Conservation (phyloP, 805 yeast genomes). For the Saturnispora saitoi region DNA sequence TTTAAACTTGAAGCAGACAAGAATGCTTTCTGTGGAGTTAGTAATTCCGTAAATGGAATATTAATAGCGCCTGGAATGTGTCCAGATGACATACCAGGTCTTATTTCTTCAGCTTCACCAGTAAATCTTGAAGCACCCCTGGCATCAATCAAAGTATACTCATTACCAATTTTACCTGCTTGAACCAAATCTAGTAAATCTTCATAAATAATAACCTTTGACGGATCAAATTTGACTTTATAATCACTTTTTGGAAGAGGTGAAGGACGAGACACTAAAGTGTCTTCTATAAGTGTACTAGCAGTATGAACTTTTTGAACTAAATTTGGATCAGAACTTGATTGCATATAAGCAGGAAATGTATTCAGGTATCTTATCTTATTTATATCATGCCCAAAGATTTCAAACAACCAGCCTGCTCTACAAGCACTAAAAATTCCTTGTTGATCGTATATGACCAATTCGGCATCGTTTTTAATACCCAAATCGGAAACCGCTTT, state of each 20-base stretch:
- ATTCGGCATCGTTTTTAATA: constrained; percentile 41
- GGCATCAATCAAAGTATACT: constrained; percentile 68
- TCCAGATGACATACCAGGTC: constrained; percentile 82
- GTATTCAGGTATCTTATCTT: constrained; percentile 63
- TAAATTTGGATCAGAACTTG: constrained; percentile 21
- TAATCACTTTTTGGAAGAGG: constrained; percentile 26
- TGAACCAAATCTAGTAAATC: constrained; percentile 53
- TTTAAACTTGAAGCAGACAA: constrained; percentile 39
- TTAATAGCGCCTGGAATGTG: constrained; percentile 78
- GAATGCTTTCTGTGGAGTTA: constrained; percentile 43
- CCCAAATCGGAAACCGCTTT: constrained; percentile 48
- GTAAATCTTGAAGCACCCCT: constrained; percentile 66
- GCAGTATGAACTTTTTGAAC: constrained; percentile 17
- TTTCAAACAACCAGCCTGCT: constrained; percentile 81
- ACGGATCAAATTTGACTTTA: constrained; percentile 29
- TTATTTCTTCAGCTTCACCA: constrained; percentile 80
- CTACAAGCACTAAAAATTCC: constrained; percentile 87
- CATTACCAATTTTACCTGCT: constrained; percentile 31
- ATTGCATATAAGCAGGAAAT: constrained; percentile 32
- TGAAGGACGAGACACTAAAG: constrained; percentile 18
- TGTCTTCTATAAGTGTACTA: constrained; percentile 19
- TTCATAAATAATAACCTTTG: constrained; percentile 58
- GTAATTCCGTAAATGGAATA: constrained; percentile 61
- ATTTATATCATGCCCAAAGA: constrained; percentile 59
- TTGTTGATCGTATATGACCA: constrained; percentile 77